A percentile compares a stretch with the other conserved stretches of the same genome.
Evolutionary conservation across 768 basidiomycete species (phyloP).

Genomic region (Lyophyllum decastes): DNA sequence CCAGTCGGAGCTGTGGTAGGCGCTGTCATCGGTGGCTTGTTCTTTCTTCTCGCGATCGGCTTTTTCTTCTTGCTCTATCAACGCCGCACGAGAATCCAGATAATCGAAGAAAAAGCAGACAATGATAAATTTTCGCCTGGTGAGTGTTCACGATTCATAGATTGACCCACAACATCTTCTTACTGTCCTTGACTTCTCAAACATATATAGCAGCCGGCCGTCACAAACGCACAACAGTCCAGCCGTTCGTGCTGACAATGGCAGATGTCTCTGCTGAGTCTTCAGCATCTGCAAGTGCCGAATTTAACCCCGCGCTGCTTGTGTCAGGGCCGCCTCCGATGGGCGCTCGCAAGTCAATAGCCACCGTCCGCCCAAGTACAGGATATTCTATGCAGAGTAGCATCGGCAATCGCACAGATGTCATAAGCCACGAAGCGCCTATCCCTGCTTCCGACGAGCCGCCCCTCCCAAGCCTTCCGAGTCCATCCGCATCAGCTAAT

Average conservation of each 20-base stretch:
- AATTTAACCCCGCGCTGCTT: constrained; percentile 1
- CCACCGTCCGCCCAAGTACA: constrained; percentile 1
- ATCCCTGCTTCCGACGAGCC: background rate
- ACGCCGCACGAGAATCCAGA: constrained; percentile 13
- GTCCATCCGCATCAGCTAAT: background rate
- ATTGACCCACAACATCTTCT: background rate
- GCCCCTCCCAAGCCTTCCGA: background rate
- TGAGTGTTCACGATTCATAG: background rate
- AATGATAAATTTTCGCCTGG: background rate
- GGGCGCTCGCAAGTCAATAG: constrained; percentile 8
- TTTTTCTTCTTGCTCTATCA: constrained; percentile 22
- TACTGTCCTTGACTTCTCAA: background rate
- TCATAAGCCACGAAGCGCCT: background rate
- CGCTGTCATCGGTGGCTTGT: constrained; percentile 28
- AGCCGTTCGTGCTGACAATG: constrained; percentile 13
- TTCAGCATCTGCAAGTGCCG: background rate
- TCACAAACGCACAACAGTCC: background rate
- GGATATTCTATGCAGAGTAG: constrained; percentile 7
- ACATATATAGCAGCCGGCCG: background rate
- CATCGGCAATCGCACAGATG: constrained; percentile 3
- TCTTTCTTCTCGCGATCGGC: constrained; percentile 17
- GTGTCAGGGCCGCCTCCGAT: constrained; percentile 1
- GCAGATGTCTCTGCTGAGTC: background rate
- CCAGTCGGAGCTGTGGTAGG: constrained; percentile 30
- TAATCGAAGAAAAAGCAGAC: background rate